These are phyloP conservation scores for Nicotiana paniculata DNA, from an alignment of 257 asterid species.

Conservation along the genomic window DNA sequence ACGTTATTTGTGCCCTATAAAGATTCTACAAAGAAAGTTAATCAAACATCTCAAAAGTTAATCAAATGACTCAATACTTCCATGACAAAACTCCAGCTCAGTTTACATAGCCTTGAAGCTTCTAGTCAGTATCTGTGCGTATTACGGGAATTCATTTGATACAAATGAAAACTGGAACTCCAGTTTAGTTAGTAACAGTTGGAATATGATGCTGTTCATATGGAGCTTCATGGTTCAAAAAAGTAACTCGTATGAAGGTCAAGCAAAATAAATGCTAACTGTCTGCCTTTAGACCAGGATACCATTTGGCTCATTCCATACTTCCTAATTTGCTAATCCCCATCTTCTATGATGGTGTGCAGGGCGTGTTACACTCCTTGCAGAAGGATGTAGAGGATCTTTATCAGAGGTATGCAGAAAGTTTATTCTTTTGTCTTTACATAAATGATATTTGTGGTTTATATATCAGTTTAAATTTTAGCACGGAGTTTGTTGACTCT, in stretches of 20 bases:
- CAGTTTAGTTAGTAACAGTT: constrained; percentile 1
- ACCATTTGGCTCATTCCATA: background rate
- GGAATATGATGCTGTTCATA: background rate
- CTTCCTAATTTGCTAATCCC: background rate
- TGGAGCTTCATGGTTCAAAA: background rate
- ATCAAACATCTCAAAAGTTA: background rate
- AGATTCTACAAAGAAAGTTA: background rate
- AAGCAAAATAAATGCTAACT: background rate
- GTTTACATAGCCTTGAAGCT: background rate
- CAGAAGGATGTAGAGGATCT: constrained; percentile 99
- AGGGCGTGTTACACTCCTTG: constrained; percentile 77
- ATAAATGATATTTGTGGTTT: background rate
- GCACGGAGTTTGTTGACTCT: background rate
- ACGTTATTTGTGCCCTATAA: background rate
- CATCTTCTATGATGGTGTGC: constrained; percentile 25
- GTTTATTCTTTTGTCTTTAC: constrained; percentile 8
- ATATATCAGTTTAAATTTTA: background rate
- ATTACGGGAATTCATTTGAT: background rate
- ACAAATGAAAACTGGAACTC: background rate
- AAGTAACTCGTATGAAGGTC: background rate
- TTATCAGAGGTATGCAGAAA: constrained; percentile 68
- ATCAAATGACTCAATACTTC: background rate
- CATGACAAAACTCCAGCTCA: background rate
- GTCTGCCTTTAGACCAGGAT: background rate
- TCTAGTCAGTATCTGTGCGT: background rate